phyloP scores from a whole-genome alignment of 208 protist genomes.

The Trypanosoma theileri region DNA sequence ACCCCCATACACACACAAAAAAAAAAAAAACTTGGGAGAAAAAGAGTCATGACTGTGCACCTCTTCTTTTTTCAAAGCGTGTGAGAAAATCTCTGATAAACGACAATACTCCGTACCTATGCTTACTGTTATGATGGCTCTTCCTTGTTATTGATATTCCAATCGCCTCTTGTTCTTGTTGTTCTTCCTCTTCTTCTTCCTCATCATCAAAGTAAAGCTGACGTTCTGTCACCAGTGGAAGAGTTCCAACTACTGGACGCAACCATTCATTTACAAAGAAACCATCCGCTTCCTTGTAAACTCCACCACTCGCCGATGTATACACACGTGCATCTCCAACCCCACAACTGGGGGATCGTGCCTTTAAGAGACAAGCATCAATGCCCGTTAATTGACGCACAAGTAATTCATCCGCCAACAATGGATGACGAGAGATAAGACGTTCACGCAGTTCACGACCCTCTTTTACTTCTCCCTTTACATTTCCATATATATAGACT shows the following conservation, averaged over 20 bases:
- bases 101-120: constrained; percentile 8
- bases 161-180: background rate
- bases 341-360: constrained; percentile 79
- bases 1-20: too few relatives aligned
- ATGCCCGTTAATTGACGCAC: constrained; percentile 14
- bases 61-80: constrained; percentile 13
- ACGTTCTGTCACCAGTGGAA: constrained; percentile 28
- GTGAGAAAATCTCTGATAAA: constrained; percentile 18
- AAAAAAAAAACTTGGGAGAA: background rate
- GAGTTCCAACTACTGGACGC: constrained; percentile 2
- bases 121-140: background rate
- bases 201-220: constrained; percentile 25
- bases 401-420: constrained; percentile 19
- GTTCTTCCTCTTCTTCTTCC: background rate
- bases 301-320: constrained; percentile 3
- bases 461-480: background rate
- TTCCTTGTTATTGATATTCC: background rate
- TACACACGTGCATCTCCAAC: constrained; percentile 74
- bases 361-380: constrained; percentile 75
- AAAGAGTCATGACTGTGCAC: background rate
- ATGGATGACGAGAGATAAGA: constrained; percentile 6
- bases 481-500: background rate
- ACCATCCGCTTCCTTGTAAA: constrained; percentile 47
- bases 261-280: constrained; percentile 61
- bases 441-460: background rate